Conservation (phyloP, 2,329 filamentous ascomycete genomes). For the Mycosphaerella arachidis region DNA sequence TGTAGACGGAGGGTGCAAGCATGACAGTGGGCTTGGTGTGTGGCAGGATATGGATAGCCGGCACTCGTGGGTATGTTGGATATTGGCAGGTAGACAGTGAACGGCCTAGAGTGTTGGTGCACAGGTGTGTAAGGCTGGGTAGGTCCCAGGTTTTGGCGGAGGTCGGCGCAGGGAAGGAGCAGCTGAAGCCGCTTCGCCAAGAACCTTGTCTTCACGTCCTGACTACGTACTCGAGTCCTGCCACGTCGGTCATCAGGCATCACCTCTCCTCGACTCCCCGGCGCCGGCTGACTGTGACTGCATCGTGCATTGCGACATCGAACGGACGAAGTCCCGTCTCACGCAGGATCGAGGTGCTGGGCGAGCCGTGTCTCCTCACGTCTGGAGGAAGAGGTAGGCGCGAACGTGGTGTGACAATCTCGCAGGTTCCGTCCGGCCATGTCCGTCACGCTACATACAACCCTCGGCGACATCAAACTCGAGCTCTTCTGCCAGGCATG, state of each 20-base stretch:
- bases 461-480: conserved; percentile 83
- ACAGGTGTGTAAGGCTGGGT: too few species aligned
- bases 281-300: background rate
- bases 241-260: background rate
- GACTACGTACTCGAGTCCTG: too few species aligned
- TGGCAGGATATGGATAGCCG: background rate
- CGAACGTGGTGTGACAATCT: conserved; percentile 5
- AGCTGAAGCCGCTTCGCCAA: too few species aligned
- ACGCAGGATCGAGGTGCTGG: too few species aligned
- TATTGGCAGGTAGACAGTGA: background rate
- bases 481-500: conserved; percentile 95
- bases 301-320: background rate
- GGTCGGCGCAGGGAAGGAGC: too few species aligned
- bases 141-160: too few species aligned
- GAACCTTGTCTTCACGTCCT: too few species aligned
- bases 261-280: conserved; percentile 1
- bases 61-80: background rate
- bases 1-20: background rate
- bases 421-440: conserved; percentile 28
- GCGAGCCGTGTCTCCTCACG: too few species aligned
- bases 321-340: background rate
- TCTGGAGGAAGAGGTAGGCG: background rate
- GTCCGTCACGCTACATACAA: conserved; percentile 70
- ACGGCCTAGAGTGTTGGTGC: too few species aligned
- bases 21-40: background rate